These are phyloP conservation scores for Termitomyces sp. DNA, from an alignment of 768 basidiomycete species.

Conservation along the genomic window DNA sequence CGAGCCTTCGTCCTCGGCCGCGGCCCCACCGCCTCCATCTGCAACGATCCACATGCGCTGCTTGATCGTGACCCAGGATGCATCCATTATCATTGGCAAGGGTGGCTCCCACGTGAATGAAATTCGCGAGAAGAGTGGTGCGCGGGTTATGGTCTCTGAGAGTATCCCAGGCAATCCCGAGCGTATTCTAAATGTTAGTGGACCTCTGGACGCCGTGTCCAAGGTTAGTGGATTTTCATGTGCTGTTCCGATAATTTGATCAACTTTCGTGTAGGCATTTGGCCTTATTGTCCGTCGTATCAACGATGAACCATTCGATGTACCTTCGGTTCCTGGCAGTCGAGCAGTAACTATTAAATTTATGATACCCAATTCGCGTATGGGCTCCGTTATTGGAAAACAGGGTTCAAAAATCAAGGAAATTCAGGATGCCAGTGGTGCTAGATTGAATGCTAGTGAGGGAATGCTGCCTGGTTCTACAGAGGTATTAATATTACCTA, in stretches of 20 bases:
- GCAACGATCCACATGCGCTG: slow-evolving; percentile 96
- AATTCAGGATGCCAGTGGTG: slow-evolving; percentile 98
- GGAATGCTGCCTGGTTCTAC: slow-evolving; percentile 99
- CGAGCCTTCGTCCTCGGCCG: slow-evolving; percentile 44
- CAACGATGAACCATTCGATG: slow-evolving; percentile 98
- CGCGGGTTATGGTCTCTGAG: slow-evolving; percentile 95
- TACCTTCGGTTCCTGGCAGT: slow-evolving; percentile 95
- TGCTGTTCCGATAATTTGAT: background rate
- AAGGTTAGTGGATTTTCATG: slow-evolving; percentile 55
- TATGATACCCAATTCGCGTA: slow-evolving; percentile 98
- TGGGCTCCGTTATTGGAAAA: slow-evolving; percentile 99
- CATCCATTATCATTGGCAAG: slow-evolving; percentile 98
- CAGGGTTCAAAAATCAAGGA: slow-evolving; percentile 98
- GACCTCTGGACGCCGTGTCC: slow-evolving; percentile 95
- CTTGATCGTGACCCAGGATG: slow-evolving; percentile 98
- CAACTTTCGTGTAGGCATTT: slow-evolving; percentile 65
- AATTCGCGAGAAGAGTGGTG: slow-evolving; percentile 96
- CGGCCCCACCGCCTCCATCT: slow-evolving; percentile 51
- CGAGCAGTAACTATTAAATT: slow-evolving; percentile 99
- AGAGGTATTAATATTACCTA: slow-evolving; percentile 54
- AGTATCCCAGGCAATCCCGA: slow-evolving; percentile 99
- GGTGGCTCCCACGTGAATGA: slow-evolving; percentile 96
- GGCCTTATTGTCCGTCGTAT: slow-evolving; percentile 97
- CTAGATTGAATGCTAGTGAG: slow-evolving; percentile 93
- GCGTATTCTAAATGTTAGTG: slow-evolving; percentile 94